Conservation (phyloP, 2,329 filamentous ascomycete genomes). For the Teratosphaeria zuluensis region DNA sequence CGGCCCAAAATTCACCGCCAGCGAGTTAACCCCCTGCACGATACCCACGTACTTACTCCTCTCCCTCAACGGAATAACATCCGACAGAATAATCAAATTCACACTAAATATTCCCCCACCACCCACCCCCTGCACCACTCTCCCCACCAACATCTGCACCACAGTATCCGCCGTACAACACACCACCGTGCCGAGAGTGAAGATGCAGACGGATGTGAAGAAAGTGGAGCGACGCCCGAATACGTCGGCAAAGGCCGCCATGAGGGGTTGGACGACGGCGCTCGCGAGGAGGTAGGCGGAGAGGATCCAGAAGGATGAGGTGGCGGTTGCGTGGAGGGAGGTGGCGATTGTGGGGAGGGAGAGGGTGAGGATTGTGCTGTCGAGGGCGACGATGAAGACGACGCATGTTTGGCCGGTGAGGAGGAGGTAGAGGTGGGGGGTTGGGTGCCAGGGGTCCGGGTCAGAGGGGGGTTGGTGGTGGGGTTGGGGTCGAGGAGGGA, state of each 20-base stretch:
- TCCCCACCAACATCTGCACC: constrained; percentile 34
- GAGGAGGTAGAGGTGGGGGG: constrained; percentile 32
- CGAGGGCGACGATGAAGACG: constrained; percentile 41
- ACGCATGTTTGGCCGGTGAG: constrained; percentile 34
- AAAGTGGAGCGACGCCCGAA: constrained; percentile 41
- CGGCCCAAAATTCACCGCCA: constrained; percentile 26
- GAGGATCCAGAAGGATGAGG: constrained; percentile 40
- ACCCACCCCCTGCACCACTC: constrained; percentile 38
- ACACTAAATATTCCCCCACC: constrained; percentile 36
- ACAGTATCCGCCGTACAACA: constrained; percentile 33
- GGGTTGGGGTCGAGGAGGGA: neutral
- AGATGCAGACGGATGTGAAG: constrained; percentile 34
- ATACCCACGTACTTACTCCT: constrained; percentile 15
- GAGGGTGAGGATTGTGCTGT: constrained; percentile 40
- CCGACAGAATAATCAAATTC: constrained; percentile 34
- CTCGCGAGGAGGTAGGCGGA: constrained; percentile 39
- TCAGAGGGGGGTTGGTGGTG: neutral
- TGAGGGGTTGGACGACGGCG: constrained; percentile 35
- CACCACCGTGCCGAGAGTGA: constrained; percentile 35
- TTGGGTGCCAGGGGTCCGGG: constrained; percentile 27
- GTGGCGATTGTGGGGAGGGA: constrained; percentile 28
- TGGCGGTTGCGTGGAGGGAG: constrained; percentile 17
- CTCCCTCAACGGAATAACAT: constrained; percentile 26
- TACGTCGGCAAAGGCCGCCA: constrained; percentile 35
- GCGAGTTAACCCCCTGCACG: constrained; percentile 19